A percentile compares a stretch with the other conserved stretches of the same genome.
These are phyloP conservation scores for Tulasnella sp. DNA, from an alignment of 768 basidiomycete genomes.

Conservation along the genomic window DNA sequence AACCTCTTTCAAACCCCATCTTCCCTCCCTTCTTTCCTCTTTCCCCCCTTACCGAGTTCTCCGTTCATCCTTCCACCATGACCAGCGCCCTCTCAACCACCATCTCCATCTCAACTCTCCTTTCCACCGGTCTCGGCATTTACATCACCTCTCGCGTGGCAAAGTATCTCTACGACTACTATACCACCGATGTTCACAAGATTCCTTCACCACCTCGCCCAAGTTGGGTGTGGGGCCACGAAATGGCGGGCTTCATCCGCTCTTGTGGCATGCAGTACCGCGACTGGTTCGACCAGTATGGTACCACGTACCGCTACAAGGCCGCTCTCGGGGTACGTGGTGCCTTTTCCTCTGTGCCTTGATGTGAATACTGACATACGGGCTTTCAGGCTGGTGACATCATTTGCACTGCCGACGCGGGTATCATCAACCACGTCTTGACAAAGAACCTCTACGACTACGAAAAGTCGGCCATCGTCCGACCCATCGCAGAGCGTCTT, in stretches of 20 bases:
- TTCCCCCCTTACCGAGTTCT: background rate
- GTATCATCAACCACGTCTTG: constrained; percentile 13
- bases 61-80: background rate
- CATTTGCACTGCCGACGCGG: constrained; percentile 13
- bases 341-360: background rate
- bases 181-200: background rate
- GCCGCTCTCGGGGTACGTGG: constrained; percentile 6
- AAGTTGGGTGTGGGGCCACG: constrained; percentile 16
- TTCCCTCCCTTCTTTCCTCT: background rate
- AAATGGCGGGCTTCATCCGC: constrained; percentile 13
- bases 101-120: background rate
- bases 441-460: background rate
- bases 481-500: constrained; percentile 31
- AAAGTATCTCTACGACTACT: background rate
- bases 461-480: constrained; percentile 26
- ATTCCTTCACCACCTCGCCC: background rate
- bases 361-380: background rate
- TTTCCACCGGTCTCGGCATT: background rate
- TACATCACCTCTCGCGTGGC: background rate
- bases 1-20: background rate
- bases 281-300: constrained; percentile 15
- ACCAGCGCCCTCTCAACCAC: background rate
- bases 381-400: background rate
- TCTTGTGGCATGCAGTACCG: constrained; percentile 15
- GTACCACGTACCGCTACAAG: constrained; percentile 5